These are phyloP conservation scores for Termitomyces sp. DNA, from an alignment of 768 basidiomycete species.

Conservation along the genomic window DNA sequence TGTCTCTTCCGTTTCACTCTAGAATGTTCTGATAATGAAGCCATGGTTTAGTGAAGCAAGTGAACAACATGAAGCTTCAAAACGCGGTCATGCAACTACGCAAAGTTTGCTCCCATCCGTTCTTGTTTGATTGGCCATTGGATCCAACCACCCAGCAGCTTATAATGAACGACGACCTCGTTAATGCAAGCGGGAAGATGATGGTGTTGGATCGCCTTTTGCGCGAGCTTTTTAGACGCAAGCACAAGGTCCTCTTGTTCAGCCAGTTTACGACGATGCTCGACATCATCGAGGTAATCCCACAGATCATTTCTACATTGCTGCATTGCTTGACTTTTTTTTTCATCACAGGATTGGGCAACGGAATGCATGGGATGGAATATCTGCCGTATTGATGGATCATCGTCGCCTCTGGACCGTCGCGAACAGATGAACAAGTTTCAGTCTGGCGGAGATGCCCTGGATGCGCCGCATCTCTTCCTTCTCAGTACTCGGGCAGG, in stretches of 20 bases:
- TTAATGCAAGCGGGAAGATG: slow-evolving; percentile 94
- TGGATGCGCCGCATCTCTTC: slow-evolving; percentile 68
- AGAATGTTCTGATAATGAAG: not conserved
- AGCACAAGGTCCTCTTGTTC: slow-evolving; percentile 83
- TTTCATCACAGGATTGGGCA: slow-evolving; percentile 69
- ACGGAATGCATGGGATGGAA: slow-evolving; percentile 74
- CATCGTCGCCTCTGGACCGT: slow-evolving; percentile 74
- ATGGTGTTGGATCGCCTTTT: slow-evolving; percentile 88
- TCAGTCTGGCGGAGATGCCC: slow-evolving; percentile 61
- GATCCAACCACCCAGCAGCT: slow-evolving; percentile 57
- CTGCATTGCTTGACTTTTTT: not conserved
- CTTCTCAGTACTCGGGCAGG: slow-evolving; percentile 76
- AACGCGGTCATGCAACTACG: slow-evolving; percentile 97
- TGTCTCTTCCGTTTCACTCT: not conserved
- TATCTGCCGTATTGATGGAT: slow-evolving; percentile 91
- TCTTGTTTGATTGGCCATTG: slow-evolving; percentile 80
- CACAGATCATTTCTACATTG: not conserved
- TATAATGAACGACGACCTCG: slow-evolving; percentile 70
- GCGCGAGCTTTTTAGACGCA: slow-evolving; percentile 68
- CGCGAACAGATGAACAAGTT: slow-evolving; percentile 81
- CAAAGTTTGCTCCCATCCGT: slow-evolving; percentile 93
- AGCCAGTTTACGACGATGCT: slow-evolving; percentile 97
- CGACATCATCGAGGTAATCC: slow-evolving; percentile 81
- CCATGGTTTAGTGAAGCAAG: slow-evolving; percentile 54
- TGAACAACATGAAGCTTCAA: slow-evolving; percentile 91